These are phyloP conservation scores for Allantophomopsis cytisporea DNA, from an alignment of 2,329 filamentous ascomycete species.

Conservation along the genomic window DNA sequence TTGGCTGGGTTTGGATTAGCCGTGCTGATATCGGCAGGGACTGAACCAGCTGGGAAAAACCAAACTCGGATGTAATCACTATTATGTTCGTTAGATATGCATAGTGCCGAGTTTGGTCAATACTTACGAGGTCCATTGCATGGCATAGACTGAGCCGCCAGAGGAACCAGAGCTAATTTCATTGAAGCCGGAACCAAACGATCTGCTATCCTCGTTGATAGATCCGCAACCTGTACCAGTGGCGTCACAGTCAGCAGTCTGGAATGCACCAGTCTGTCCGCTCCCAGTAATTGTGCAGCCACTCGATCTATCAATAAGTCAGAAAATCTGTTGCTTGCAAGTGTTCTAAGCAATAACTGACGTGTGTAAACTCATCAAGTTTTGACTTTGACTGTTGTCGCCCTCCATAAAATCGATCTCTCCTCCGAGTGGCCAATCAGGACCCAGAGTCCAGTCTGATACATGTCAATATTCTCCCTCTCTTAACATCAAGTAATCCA, in stretches of 20 bases:
- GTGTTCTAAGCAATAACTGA: neutral
- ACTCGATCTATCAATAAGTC: too few species aligned
- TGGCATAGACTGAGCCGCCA: slow-evolving; percentile 29
- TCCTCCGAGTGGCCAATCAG: slow-evolving; percentile 8
- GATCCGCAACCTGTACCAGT: slow-evolving; percentile 9
- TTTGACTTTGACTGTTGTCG: slow-evolving; percentile 35
- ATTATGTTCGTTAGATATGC: slow-evolving; percentile 63
- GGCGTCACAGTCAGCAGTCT: slow-evolving; percentile 11
- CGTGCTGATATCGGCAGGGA: slow-evolving; percentile 44
- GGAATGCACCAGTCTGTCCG: neutral
- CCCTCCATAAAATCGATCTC: slow-evolving; percentile 10
- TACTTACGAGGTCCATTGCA: slow-evolving; percentile 26
- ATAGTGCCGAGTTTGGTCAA: slow-evolving; percentile 57
- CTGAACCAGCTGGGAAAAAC: slow-evolving; percentile 33
- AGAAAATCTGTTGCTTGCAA: neutral
- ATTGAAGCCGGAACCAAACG: slow-evolving; percentile 10
- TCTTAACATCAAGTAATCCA: slow-evolving; percentile 15
- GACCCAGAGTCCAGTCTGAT: slow-evolving; percentile 5
- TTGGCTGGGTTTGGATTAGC: slow-evolving; percentile 44
- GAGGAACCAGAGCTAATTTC: neutral
- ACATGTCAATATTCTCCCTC: neutral
- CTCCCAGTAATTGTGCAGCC: slow-evolving; percentile 19
- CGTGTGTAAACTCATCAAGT: slow-evolving; percentile 2
- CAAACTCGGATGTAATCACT: slow-evolving; percentile 28
- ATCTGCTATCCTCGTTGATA: slow-evolving; percentile 1